phyloP scores from a whole-genome alignment of 805 yeast species.

The Zygosaccharomyces siamensis region DNA sequence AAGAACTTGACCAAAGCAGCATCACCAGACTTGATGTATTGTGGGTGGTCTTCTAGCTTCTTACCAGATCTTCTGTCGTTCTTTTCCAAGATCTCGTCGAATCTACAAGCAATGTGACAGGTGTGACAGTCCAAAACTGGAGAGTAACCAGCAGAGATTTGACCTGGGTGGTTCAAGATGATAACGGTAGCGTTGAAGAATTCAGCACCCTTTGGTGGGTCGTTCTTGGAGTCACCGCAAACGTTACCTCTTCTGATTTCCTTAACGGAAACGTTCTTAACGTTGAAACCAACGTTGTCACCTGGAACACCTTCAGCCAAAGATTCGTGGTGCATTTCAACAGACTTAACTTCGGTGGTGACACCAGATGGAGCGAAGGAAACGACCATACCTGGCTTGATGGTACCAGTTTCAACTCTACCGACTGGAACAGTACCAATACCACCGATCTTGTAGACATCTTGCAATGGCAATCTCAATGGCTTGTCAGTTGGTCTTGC shows the following conservation, averaged over 20 bases:
- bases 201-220: constrained; percentile 74
- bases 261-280: constrained; percentile 84
- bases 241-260: constrained; percentile 93
- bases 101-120: constrained; percentile 88
- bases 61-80: constrained; percentile 93
- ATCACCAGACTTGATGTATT: constrained; percentile 94
- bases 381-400: constrained; percentile 88
- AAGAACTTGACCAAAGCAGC: constrained; percentile 90
- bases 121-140: constrained; percentile 92
- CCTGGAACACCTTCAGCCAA: constrained; percentile 79
- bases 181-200: constrained; percentile 84
- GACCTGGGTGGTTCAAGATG: constrained; percentile 90
- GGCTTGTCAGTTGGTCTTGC: constrained; percentile 80
- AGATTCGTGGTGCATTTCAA: constrained; percentile 83
- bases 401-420: constrained; percentile 88
- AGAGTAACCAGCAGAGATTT: constrained; percentile 83
- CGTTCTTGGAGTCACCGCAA: constrained; percentile 85
- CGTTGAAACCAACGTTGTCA: constrained; percentile 88
- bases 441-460: constrained; percentile 91
- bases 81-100: constrained; percentile 73
- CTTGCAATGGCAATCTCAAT: constrained; percentile 84
- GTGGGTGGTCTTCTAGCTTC: constrained; percentile 82
- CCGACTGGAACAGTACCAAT: constrained; percentile 91
- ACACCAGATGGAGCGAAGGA: constrained; percentile 88
- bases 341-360: constrained; percentile 86